Conservation (phyloP, 352 stramenopile genomes). For the Thraustochytrium sp. region DNA sequence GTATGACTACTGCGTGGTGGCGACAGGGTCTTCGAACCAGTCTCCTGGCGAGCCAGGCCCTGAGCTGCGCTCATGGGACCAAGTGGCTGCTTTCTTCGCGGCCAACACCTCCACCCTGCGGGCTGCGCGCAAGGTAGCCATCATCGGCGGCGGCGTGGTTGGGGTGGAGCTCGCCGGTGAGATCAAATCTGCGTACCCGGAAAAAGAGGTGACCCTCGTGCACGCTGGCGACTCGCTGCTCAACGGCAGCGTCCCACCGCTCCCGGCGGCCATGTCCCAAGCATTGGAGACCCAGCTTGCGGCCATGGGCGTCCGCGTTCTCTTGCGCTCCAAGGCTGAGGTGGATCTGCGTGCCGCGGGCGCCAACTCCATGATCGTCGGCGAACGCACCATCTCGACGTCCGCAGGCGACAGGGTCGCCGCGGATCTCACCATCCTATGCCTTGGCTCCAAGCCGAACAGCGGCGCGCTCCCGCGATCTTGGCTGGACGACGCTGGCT, state of each 20-base stretch:
- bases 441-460: background rate
- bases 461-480: background rate
- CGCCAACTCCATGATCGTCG: background rate
- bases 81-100: slow-evolving; percentile 13
- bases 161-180: slow-evolving; percentile 46
- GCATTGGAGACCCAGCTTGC: background rate
- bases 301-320: background rate
- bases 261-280: background rate
- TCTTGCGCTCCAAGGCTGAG: background rate
- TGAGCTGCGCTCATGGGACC: background rate
- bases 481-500: background rate
- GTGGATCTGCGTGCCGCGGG: background rate
- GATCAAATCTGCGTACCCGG: slow-evolving; percentile 40
- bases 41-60: background rate
- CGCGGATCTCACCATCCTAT: background rate
- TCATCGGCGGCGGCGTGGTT: background rate
- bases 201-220: slow-evolving; percentile 44
- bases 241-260: background rate
- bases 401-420: background rate
- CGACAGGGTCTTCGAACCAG: background rate
- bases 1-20: slow-evolving; percentile 31
- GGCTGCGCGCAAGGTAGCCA: background rate
- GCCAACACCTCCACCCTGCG: background rate
- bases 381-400: background rate
- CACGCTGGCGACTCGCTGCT: background rate